Percentiles rank a stretch among this genome's conserved stretches.
These are phyloP conservation scores for Amylocarpus encephaloides DNA, from an alignment of 2,329 filamentous ascomycete species.

Conservation along the genomic window DNA sequence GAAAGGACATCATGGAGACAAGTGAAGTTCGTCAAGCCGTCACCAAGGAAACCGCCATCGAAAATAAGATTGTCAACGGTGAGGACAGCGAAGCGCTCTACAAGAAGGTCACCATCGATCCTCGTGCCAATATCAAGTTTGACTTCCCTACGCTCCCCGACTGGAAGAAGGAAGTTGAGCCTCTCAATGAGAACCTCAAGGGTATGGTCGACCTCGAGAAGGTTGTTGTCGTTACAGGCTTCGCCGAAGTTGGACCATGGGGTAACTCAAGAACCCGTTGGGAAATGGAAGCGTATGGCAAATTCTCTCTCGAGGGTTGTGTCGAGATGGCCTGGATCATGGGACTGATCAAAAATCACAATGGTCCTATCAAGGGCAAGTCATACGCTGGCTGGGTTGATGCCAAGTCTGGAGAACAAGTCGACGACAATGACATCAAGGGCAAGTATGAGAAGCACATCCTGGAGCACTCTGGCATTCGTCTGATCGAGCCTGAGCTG, in stretches of 20 bases:
- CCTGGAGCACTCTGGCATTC: slow-evolving; percentile 93
- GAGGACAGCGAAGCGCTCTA: slow-evolving; percentile 87
- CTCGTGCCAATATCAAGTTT: slow-evolving; percentile 96
- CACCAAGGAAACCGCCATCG: slow-evolving; percentile 89
- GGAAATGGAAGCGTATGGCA: slow-evolving; percentile 97
- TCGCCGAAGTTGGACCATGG: slow-evolving; percentile 94
- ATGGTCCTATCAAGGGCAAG: slow-evolving; percentile 91
- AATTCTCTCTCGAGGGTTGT: slow-evolving; percentile 96
- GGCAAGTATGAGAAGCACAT: slow-evolving; percentile 95
- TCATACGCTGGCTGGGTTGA: slow-evolving; percentile 97
- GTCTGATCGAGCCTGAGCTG: slow-evolving; percentile 93
- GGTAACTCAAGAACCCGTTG: slow-evolving; percentile 96
- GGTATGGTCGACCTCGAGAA: slow-evolving; percentile 99
- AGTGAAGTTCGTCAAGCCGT: slow-evolving; percentile 91
- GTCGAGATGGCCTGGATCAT: slow-evolving; percentile 99
- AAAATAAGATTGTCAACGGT: slow-evolving; percentile 96
- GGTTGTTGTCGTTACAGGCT: slow-evolving; percentile 95
- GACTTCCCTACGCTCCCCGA: slow-evolving; percentile 86
- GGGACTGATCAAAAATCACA: slow-evolving; percentile 98
- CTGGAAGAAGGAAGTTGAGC: slow-evolving; percentile 86
- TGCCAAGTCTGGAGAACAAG: slow-evolving; percentile 85
- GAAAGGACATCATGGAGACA: slow-evolving; percentile 90
- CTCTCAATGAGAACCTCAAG: slow-evolving; percentile 81
- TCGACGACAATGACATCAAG: slow-evolving; percentile 98
- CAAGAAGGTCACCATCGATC: slow-evolving; percentile 89